A percentile compares a stretch with the other conserved stretches of the same genome.
Conservation (phyloP, 805 yeast genomes). For the Myxozyma melibiosi region DNA sequence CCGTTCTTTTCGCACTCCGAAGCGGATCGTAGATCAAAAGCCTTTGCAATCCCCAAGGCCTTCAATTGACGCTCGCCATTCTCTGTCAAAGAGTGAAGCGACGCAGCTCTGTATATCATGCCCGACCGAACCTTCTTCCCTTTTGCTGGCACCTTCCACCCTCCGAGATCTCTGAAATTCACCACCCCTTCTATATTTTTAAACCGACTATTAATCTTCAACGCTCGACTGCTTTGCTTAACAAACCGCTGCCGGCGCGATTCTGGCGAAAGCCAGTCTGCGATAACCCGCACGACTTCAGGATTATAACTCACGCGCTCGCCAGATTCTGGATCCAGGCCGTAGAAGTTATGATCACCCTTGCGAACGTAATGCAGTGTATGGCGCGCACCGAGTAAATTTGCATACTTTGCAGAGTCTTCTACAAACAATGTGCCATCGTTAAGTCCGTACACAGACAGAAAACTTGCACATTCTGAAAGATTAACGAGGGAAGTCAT, state of each 20-base stretch:
- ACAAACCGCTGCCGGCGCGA: constrained; percentile 58
- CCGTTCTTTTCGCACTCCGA: constrained; percentile 54
- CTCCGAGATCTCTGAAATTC: constrained; percentile 81
- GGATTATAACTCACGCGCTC: constrained; percentile 59
- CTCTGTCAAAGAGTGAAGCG: constrained; percentile 54
- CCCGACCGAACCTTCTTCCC: constrained; percentile 48
- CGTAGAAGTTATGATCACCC: constrained; percentile 85
- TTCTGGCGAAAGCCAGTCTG: constrained; percentile 50
- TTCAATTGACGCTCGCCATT: constrained; percentile 50
- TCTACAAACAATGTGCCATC: constrained; percentile 67
- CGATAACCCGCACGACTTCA: constrained; percentile 53
- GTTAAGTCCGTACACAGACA: constrained; percentile 70
- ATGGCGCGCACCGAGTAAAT: constrained; percentile 58
- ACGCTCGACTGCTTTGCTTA: background rate
- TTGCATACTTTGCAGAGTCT: constrained; percentile 65
- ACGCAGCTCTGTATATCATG: constrained; percentile 64
- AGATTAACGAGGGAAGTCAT: constrained; percentile 35
- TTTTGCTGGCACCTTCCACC: constrained; percentile 49
- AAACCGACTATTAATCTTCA: constrained; percentile 28
- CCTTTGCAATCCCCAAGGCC: constrained; percentile 51
- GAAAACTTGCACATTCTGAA: constrained; percentile 35
- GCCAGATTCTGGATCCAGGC: constrained; percentile 41
- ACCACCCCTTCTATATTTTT: constrained; percentile 63
- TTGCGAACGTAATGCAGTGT: constrained; percentile 57
- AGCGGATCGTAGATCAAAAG: constrained; percentile 71